Base-by-base conservation (phyloP, 208 protist genomes). In the Acanthamoeba quina region DNA sequence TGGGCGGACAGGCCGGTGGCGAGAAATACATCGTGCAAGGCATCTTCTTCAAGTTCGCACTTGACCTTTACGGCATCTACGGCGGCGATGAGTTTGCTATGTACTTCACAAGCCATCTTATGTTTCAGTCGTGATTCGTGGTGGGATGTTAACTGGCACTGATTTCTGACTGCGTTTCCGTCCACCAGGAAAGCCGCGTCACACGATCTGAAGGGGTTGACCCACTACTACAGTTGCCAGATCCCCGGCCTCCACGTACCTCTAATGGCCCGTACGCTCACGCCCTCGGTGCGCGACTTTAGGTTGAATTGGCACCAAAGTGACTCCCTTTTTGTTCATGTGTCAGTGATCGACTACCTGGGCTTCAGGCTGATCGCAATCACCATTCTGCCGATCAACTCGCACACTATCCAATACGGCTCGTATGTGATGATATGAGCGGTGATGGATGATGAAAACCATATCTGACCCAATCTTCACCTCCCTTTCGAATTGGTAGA, bases 11-110 rank as follows among this genome's bases (percentile, higher is more conserved):
- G 26, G 90, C 90, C 47, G 90, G 90, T 4, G 90, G 90, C 44
- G 90, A 94, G 52, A 94, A 94, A 68, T 94, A 85, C 54, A 94
- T 94, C 49, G 54, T 83, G 9, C 72, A 80, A 66, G 66, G 64
- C 47, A 95, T 95, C 66, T 94, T 95, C 49, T 95, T 93, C 68
- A 95, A 95, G 91, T 95, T 95, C 52, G 94, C 94, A 0, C 44
- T 94, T 29, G 94, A 95, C 54, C 0, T 58, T 11, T 82, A 31
- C 47, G 78, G 62, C 37, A 85, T 94, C 58, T 94, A 94, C 44
- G 72, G 58, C 29, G 91, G 91, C 2, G 91, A 85, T 21, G 52
- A 83, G 17, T 94, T 31, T 58, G 72, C 91, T 9, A 94, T 94
- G 86, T 92, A 78, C 83, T 2, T 56, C 15, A n/a, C n/a, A n/a